A percentile compares a stretch with the other conserved stretches of the same genome.
Evolutionary conservation across 148 eudicot genomes (phyloP).

Genomic region (Rhododendron mucronatum): DNA sequence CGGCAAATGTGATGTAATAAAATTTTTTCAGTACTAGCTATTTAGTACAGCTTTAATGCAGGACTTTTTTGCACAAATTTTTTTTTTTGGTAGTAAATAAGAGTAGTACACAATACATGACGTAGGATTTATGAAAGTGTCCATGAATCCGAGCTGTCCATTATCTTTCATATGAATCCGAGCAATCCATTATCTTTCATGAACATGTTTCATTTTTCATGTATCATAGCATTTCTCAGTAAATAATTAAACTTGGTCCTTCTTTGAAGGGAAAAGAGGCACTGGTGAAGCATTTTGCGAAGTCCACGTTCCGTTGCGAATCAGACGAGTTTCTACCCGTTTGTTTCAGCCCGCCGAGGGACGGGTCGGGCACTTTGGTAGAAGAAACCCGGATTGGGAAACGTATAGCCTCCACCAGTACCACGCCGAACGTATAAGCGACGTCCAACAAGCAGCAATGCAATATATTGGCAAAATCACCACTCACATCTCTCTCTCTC

Average conservation of each 20-base stretch:
- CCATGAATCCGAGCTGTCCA: too few relatives aligned
- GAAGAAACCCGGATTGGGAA: slow-evolving; percentile 4
- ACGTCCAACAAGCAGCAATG: not conserved
- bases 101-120: too few relatives aligned
- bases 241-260: not conserved
- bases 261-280: slow-evolving; percentile 42
- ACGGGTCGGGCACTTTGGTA: slow-evolving; percentile 27
- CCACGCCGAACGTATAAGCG: not conserved
- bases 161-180: too few relatives aligned
- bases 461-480: not conserved
- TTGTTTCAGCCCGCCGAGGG: slow-evolving; percentile 44
- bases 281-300: slow-evolving; percentile 32
- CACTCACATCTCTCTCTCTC: not conserved
- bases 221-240: too few relatives aligned
- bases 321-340: slow-evolving; percentile 45
- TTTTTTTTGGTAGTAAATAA: not conserved
- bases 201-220: too few relatives aligned
- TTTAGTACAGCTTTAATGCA: not conserved
- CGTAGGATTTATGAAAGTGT: too few relatives aligned
- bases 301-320: slow-evolving; percentile 36
- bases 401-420: not conserved
- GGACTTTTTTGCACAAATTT: not conserved
- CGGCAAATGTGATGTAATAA: not conserved
- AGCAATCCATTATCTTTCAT: too few relatives aligned
- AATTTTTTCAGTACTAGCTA: not conserved